These are phyloP conservation scores for Chrysosporium keratinophilum DNA, from an alignment of 2,329 filamentous ascomycete genomes.

Conservation along the genomic window DNA sequence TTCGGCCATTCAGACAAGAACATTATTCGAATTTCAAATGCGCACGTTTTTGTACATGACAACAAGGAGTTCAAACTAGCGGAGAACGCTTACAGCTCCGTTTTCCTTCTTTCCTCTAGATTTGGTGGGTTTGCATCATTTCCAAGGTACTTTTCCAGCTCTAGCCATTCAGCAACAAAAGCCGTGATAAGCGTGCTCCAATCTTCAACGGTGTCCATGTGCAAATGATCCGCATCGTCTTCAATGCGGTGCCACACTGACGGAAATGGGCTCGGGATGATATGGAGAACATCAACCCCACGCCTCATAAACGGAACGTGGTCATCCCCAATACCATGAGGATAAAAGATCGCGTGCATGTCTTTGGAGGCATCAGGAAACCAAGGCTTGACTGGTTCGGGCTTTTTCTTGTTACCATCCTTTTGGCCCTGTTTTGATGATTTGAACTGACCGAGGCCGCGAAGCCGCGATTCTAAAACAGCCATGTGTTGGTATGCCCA, in stretches of 20 bases:
- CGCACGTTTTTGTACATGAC: neutral
- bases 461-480: constrained; percentile 61
- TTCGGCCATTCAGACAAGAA: neutral
- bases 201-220: constrained; percentile 68
- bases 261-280: constrained; percentile 54
- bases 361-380: constrained; percentile 53
- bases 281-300: constrained; percentile 78
- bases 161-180: constrained; percentile 88
- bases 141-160: constrained; percentile 52
- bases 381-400: constrained; percentile 43
- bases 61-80: neutral
- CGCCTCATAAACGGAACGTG: constrained; percentile 81
- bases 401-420: constrained; percentile 21
- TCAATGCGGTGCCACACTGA: constrained; percentile 73
- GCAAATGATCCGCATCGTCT: constrained; percentile 76
- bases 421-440: constrained; percentile 44
- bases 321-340: constrained; percentile 60
- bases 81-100: constrained; percentile 32
- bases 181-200: constrained; percentile 77
- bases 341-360: constrained; percentile 38
- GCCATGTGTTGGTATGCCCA: constrained; percentile 82
- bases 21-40: neutral
- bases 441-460: constrained; percentile 55
- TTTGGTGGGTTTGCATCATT: constrained; percentile 12
- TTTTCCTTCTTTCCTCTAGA: constrained; percentile 23